Percentiles rank a stretch among this genome's conserved stretches.
Evolutionary conservation across 106 monocot species (phyloP).

Genomic region (Dendrobium chrysotoxum): DNA sequence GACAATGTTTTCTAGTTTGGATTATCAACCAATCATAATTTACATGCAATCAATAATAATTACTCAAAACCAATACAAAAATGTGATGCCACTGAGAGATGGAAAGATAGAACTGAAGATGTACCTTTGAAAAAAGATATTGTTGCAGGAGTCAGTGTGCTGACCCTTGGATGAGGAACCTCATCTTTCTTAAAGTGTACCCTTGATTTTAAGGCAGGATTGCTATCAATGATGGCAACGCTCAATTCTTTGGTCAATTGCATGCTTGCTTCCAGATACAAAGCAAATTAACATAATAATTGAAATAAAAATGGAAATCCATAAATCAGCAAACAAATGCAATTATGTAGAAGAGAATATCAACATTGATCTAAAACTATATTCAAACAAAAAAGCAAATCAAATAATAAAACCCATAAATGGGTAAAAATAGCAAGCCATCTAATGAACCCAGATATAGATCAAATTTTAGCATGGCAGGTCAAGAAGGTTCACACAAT

Average conservation of each 20-base stretch:
- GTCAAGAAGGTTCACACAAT: not conserved
- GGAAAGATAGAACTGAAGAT: not conserved
- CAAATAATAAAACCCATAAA: not conserved
- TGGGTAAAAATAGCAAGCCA: not conserved
- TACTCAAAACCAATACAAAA: not conserved
- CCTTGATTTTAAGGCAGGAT: slow-evolving; percentile 51
- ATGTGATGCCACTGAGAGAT: not conserved
- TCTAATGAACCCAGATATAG: not conserved
- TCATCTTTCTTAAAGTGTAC: slow-evolving; percentile 43
- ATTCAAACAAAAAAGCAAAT: not conserved
- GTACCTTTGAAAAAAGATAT: slow-evolving; percentile 91
- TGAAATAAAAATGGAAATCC: not conserved
- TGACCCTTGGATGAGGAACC: slow-evolving; percentile 88
- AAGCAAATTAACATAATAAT: not conserved
- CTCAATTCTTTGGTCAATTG: slow-evolving; percentile 71
- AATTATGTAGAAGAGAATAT: not conserved
- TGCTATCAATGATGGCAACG: slow-evolving; percentile 81
- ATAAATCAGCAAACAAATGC: not conserved
- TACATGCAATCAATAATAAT: not conserved
- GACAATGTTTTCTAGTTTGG: not conserved
- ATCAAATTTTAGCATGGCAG: not conserved
- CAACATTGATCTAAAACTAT: not conserved
- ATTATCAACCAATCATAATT: not conserved
- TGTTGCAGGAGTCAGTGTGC: slow-evolving; percentile 88
- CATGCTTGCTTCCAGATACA: slow-evolving; percentile 51